phyloP scores from a whole-genome alignment of 305 asterid species.

The Ilex paraguariensis region DNA sequence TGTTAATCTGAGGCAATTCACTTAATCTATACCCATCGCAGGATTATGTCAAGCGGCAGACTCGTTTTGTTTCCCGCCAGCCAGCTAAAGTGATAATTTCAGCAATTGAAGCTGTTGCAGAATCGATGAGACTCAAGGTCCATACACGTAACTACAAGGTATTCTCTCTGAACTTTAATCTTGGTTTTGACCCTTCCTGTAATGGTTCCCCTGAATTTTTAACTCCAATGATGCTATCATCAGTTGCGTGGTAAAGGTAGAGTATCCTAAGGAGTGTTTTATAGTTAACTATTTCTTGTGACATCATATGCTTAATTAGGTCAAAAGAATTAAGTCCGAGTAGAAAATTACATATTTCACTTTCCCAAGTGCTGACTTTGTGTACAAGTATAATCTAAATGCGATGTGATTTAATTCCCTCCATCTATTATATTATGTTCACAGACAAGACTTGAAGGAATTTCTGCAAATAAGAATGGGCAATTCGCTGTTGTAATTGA shows the following conservation, averaged over 20 bases:
- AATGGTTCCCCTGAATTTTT: neutral
- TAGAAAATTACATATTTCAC: no score
- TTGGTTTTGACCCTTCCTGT: neutral
- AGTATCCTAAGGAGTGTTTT: no score
- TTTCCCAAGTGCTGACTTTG: no score
- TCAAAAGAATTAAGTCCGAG: no score
- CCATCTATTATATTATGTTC: conserved; percentile 7
- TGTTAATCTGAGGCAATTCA: neutral
- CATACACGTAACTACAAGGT: conserved; percentile 85
- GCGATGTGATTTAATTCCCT: conserved; percentile 9
- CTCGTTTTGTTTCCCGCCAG: conserved; percentile 90
- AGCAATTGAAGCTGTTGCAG: conserved; percentile 73
- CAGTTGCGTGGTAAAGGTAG: neutral
- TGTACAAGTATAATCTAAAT: no score
- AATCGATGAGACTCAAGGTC: conserved; percentile 77
- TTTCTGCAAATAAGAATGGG: conserved; percentile 52
- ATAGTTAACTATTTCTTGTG: no score
- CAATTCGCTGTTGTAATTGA: conserved; percentile 91
- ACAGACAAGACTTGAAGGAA: conserved; percentile 92
- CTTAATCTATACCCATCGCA: conserved; percentile 22
- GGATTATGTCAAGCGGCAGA: conserved; percentile 86
- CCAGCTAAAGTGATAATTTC: conserved; percentile 72
- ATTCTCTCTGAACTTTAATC: neutral
- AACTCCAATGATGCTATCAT: neutral
- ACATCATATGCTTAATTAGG: no score